These are phyloP conservation scores for Galerina marginata DNA, from an alignment of 768 basidiomycete species.

Conservation along the genomic window DNA sequence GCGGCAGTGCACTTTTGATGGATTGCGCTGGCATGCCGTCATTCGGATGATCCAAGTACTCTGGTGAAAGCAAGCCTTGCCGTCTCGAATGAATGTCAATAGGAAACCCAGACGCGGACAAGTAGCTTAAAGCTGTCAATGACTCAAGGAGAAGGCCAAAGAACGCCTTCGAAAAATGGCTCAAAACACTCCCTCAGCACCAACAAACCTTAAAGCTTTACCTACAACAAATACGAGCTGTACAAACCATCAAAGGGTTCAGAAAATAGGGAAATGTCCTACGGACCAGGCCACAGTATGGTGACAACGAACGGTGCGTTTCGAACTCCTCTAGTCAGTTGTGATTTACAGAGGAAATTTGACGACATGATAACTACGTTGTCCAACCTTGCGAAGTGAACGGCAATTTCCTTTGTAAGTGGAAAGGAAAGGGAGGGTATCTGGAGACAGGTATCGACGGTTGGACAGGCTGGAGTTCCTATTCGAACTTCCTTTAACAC, in stretches of 20 bases:
- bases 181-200: constrained; percentile 82
- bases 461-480: no score
- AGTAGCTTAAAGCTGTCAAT: no score
- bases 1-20: constrained; percentile 18
- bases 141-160: constrained; percentile 27
- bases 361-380: constrained; percentile 8
- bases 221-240: constrained; percentile 62
- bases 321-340: constrained; percentile 30
- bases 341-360: constrained; percentile 30
- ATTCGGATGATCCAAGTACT: neutral
- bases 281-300: constrained; percentile 16
- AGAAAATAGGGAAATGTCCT: constrained; percentile 39
- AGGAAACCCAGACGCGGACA: no score
- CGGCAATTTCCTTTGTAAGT: constrained; percentile 18
- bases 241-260: constrained; percentile 63
- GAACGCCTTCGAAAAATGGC: constrained; percentile 68
- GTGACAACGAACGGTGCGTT: constrained; percentile 25
- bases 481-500: neutral
- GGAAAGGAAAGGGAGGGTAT: constrained; percentile 18
- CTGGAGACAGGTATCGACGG: neutral
- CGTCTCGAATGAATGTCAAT: no score
- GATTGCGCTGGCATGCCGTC: constrained; percentile 12
- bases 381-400: constrained; percentile 16
- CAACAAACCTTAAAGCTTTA: constrained; percentile 60
- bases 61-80: neutral